Conservation (phyloP, 495 filamentous ascomycete genomes). For the Penicillium soppii region DNA sequence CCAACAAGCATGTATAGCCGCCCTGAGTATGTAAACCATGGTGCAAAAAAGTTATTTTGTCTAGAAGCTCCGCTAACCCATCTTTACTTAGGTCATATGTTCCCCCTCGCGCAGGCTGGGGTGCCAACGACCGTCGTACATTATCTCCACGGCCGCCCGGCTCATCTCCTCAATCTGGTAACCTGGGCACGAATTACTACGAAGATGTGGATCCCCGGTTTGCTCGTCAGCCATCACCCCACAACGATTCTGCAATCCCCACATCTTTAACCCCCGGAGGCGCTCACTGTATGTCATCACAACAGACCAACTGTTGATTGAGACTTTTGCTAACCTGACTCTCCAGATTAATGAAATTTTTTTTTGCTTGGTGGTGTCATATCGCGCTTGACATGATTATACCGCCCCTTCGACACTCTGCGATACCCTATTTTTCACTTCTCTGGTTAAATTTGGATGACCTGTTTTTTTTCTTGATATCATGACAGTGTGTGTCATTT, state of each 20-base stretch:
- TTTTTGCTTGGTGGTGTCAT: conserved; percentile 3
- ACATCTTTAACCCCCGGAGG: conserved; percentile 36
- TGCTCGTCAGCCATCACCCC: conserved; percentile 44
- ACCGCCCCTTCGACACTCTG: conserved; percentile 3
- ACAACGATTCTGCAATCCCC: conserved; percentile 24
- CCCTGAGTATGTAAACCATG: conserved; percentile 63
- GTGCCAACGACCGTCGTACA: conserved; percentile 17
- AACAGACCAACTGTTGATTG: not conserved
- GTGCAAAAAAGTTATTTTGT: conserved; percentile 1
- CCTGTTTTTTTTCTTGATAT: conserved; percentile 13
- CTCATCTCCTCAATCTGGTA: conserved; percentile 7
- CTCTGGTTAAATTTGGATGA: conserved; percentile 11
- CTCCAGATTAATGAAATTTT: conserved; percentile 17
- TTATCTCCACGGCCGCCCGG: conserved; percentile 13
- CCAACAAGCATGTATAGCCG: conserved; percentile 68
- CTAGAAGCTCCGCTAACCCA: conserved; percentile 36
- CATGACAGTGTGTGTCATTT: conserved; percentile 16
- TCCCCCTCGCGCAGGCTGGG: conserved; percentile 58
- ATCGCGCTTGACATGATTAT: conserved; percentile 5
- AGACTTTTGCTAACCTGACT: not conserved
- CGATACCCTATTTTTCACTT: conserved; percentile 27
- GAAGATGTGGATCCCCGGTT: conserved; percentile 95
- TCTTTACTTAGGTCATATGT: conserved; percentile 53
- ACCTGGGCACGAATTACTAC: conserved; percentile 59
- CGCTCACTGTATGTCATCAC: conserved; percentile 30